Conservation (phyloP, 2,329 filamentous ascomycete species). For the Alternaria solani region DNA sequence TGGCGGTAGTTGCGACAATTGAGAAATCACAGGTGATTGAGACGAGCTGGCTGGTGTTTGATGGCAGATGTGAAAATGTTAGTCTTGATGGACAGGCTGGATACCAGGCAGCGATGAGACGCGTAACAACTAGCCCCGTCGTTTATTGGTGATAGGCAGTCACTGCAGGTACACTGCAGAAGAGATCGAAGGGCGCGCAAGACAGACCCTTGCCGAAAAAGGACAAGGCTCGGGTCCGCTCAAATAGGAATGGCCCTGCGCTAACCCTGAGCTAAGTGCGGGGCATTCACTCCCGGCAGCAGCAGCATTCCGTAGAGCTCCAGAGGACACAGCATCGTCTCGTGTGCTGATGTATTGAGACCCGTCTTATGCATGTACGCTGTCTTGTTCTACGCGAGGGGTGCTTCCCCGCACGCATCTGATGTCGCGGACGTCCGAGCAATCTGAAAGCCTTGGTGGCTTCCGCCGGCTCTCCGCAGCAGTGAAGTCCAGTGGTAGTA, state of each 20-base stretch:
- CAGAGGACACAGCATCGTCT: neutral
- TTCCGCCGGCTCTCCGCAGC: slow-evolving; percentile 39
- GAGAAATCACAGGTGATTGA: neutral
- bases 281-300: slow-evolving; percentile 2
- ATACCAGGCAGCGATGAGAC: slow-evolving; percentile 15
- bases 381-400: neutral
- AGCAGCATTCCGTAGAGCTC: neutral
- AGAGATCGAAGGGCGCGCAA: slow-evolving; percentile 1
- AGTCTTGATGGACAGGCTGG: neutral
- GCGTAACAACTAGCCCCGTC: neutral
- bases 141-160: neutral
- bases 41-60: neutral
- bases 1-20: neutral
- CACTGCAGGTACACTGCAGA: slow-evolving; percentile 7
- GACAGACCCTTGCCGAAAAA: neutral
- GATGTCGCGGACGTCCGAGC: neutral
- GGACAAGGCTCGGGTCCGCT: neutral
- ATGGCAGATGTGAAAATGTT: neutral
- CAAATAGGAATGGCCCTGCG: slow-evolving; percentile 17
- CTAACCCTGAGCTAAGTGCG: slow-evolving; percentile 18
- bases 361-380: neutral
- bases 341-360: neutral
- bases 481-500: slow-evolving; percentile 14
- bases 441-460: slow-evolving; percentile 6
- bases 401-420: neutral